Base-by-base conservation (phyloP, 352 stramenopile genomes). In the Phytophthora sp. region DNA sequence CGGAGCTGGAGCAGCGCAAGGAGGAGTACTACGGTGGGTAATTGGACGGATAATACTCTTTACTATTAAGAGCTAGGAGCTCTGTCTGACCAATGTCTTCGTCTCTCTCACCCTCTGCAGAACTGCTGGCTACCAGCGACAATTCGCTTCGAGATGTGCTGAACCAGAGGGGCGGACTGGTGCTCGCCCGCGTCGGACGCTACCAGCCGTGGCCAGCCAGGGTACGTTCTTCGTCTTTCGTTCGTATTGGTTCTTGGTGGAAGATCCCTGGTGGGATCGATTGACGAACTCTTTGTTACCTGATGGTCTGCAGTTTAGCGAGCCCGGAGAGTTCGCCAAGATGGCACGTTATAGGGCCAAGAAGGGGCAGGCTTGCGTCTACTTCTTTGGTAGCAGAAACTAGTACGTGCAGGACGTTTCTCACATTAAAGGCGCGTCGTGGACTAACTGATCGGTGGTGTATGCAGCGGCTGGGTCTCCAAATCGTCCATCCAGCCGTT, bases 331-430 rank as follows among this genome's bases (percentile, higher is more conserved):
- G 56, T 95, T 89, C 54, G 79, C 78, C 46, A 93, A 93, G 50
- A 92, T 94, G 84, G 76, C 78, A 26, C 74, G 80, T 21, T 80
- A 93, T 74, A 84, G 87, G 20, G 73, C 68, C 21, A 93, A 93
- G 62, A 90, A 90, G 49, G 83, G 81, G 8, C 82, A 91, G 62
- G 70, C 84, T 1, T 95, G 87, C 27, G 87, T 95, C 27, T 95
- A 94, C 49, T 95, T 95, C 63, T 95, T 94, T 41, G 87, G 87
- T 33, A 91, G 84, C 18, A 80, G 85, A 21, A 95, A 95, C 71
- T 95, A 93, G 87, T 95, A 82, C 69, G 85, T 88, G 3, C 0
- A 9, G 18, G 12, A 42, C 2, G n/a, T 33, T 24, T 18, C 55
- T 13, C 30, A 4, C 23, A 46, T 36, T 53, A 46, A 60, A 51